Base-by-base conservation (phyloP, 2,329 filamentous ascomycete genomes). In the Botrytis deweyae region DNA sequence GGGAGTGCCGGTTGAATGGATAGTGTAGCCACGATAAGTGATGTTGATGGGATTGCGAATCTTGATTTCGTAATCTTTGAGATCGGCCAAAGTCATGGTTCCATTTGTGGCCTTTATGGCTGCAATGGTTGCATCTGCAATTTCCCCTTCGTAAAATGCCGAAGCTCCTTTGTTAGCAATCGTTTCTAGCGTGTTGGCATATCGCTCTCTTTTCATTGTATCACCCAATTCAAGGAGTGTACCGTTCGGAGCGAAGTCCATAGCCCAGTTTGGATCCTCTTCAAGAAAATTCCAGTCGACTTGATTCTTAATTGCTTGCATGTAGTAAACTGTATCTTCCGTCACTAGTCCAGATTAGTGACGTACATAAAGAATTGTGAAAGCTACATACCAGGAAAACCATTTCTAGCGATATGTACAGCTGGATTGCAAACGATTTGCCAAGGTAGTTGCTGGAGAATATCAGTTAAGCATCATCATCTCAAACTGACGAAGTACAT, bases 281-380 rank as follows among this genome's bases (percentile, higher is more conserved):
- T 86, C 83, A 0, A 93, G 81, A 78, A 92, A 92, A 76, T 90
- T 87, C 22, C 85, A 83, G 86, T 20, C 85, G 83, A 5, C 84
- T 85, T 1, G 73, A 16, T 22, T 76, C 70, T 40, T 84, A 14
- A 87, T 88, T 4, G 81, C 84, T 0, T 85, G 80, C 88, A 97
- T 95, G 79, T 95, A 95, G 14, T 85, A 86, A 36, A 94, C 87
- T 36, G 95, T 84, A 80, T 98, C 95, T 72, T 88, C 84, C 4
- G 88, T 92, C 2, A 98, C 88, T 29, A 81, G 18, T 49, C 40
- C 8, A n/a, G 9, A 25, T 72, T n/a, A 68, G 49, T 8, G 14
- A 55, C 52, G 20, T 62, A 25, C 22, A 73, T 81, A 74, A 76
- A 70, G 72, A 33, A 4, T 42, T 7, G 18, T 22, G 16, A 59